phyloP scores from a whole-genome alignment of 2,329 filamentous ascomycete species.

The Penicillium italicum region DNA sequence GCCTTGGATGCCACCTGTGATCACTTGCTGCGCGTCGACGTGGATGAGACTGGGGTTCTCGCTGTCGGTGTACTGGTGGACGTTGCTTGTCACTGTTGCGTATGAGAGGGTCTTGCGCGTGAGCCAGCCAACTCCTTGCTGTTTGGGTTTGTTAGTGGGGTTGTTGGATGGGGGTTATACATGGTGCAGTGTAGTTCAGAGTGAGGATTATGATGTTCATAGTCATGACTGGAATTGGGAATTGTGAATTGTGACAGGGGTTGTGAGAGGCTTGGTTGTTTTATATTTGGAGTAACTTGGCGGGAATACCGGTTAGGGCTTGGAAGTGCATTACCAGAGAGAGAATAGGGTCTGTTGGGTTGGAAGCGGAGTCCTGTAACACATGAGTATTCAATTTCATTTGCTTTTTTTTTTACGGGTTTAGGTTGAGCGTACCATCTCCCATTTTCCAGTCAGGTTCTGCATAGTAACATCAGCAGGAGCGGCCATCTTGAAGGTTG shows the following conservation, averaged over 20 bases:
- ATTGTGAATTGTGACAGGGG: not conserved
- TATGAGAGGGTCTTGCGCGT: slow-evolving; percentile 67
- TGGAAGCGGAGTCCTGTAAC: slow-evolving; percentile 69
- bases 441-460: slow-evolving; percentile 67
- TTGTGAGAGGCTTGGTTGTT: not conserved
- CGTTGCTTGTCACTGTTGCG: slow-evolving; percentile 64
- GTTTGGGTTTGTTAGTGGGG: slow-evolving; percentile 11
- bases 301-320: not conserved
- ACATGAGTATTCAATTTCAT: not conserved
- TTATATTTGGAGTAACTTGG: not conserved
- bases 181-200: not conserved
- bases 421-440: slow-evolving; percentile 55
- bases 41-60: slow-evolving; percentile 49
- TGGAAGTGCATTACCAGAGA: slow-evolving; percentile 49
- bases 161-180: not conserved
- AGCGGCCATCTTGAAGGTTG: slow-evolving; percentile 61
- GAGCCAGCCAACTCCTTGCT: slow-evolving; percentile 68
- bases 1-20: slow-evolving; percentile 67
- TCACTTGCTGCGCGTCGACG: slow-evolving; percentile 69
- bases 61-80: slow-evolving; percentile 54
- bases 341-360: slow-evolving; percentile 65
- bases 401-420: not conserved
- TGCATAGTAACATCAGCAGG: slow-evolving; percentile 63
- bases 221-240: not conserved
- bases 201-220: not conserved